phyloP scores from a whole-genome alignment of 257 asterid genomes.

The Fraxinus cuspidata region DNA sequence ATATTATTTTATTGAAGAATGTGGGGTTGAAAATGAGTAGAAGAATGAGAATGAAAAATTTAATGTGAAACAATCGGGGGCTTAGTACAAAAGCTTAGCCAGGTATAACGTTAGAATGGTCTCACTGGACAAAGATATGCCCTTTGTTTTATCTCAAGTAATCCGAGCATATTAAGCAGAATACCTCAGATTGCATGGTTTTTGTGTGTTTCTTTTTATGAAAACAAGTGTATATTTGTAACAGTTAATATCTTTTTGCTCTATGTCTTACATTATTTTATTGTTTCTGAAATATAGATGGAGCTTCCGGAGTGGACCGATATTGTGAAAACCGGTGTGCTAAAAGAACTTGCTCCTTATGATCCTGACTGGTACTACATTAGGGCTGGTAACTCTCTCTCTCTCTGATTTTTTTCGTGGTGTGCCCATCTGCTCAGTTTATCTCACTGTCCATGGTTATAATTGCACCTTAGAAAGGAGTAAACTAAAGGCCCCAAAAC shows the following conservation, averaged over 20 bases:
- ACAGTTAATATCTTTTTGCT: background rate
- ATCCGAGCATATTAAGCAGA: background rate
- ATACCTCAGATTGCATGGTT: background rate
- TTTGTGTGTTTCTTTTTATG: background rate
- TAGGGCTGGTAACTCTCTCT: slow-evolving; percentile 65
- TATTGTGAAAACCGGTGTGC: slow-evolving; percentile 80
- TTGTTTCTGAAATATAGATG: slow-evolving; percentile 39
- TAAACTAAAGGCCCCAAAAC: background rate
- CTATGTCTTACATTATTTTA: background rate
- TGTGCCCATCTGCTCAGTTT: background rate
- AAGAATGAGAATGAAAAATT: too few relatives aligned
- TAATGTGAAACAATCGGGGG: too few relatives aligned
- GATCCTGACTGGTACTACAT: slow-evolving; percentile 97
- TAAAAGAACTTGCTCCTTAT: slow-evolving; percentile 89
- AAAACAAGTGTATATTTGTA: background rate
- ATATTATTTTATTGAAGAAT: too few relatives aligned
- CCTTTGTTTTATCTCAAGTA: background rate
- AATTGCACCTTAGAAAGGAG: background rate
- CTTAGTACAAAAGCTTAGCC: too few relatives aligned
- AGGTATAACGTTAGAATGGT: background rate
- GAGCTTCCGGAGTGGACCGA: slow-evolving; percentile 98
- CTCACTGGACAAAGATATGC: background rate
- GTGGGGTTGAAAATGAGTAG: too few relatives aligned
- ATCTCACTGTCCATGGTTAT: background rate
- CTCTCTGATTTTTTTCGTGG: background rate